Evolutionary conservation across 169 alveolate genomes (phyloP), one percentile per base, ranked within the genome.

Genomic region (Theileria orientalis): DNA sequence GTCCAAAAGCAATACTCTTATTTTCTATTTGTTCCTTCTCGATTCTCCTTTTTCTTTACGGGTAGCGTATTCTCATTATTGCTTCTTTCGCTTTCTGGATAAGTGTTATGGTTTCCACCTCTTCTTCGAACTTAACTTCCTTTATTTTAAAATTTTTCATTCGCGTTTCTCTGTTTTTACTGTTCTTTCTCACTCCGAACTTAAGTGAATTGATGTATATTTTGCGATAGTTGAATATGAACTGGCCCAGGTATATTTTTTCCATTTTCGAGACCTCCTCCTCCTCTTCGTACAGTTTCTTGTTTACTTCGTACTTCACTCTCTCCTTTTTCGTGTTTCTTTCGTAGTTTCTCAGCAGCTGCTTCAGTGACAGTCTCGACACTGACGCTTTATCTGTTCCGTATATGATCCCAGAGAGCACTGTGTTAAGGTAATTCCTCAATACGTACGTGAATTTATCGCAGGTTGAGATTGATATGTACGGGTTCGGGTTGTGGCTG

Each of bases 371-470:
- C 9, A 82, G 41, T 30, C 84, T 0, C 7, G 89, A 82, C 16
- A 82, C 61, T 3, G 89, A 27, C 16, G 82, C 89, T 13, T 77
- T 62, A 52, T 49, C 76, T 0, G 59, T 49, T 13, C 88, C 89
- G 11, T 60, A 21, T 44, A 37, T 35, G 25, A 83, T 57, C 40
- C 84, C 76, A 56, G 54, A 52, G 27, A 73, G 27, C 9, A 89
- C 88, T 40, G 67, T 63, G 35, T 77, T 69, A 29, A 89, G 40
- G 64, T 72, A 85, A 51, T 67, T 73, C 44, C 72, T 57, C 42
- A 89, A 74, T 44, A 76, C 47, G 52, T 56, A 82, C 35, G 94
- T 89, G 76, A 89, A 89, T 68, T 88, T 72, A 19, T 84, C 94
- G 11, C 85, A 86, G 3, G 91, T 85, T 3, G 94, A 80, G 16